Base-by-base conservation (phyloP, 345 rosid genomes). In the Linum trigynum region DNA sequence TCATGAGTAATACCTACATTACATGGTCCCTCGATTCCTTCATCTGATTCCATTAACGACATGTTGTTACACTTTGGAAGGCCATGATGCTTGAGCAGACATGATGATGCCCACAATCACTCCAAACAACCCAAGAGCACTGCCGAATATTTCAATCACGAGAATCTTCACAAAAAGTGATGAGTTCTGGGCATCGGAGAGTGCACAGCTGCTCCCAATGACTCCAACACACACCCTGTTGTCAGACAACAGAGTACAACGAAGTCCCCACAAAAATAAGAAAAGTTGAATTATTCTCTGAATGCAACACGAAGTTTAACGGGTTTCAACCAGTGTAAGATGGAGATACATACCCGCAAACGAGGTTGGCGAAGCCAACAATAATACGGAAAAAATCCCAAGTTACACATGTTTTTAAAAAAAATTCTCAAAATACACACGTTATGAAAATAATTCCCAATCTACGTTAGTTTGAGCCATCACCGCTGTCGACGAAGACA, bases 61-160 rank as follows among this genome's bases (percentile, higher is more conserved):
- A 17, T 59, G 71, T 76, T 69, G 79, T 17, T 36, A 81, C 3
- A 59, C 1, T 83, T 80, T 87, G 15, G 92, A 64, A 62, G 99
- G 99, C 96, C 99, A 95, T 4, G 51, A 4, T 45, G 51, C 51
- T 45, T 45, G 51, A 45, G 51, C 51, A 45, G 51, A 45, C 51
- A 45, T 45, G 51, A 45, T 45, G 7, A 45, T 45, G 2, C 51
- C 51, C 51, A 45, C 51, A 45, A 45, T 95, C 77, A 95, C 97
- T 69, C 96, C 99, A 62, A 95, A 95, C 84, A 95, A 76, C 45
- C 99, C 99, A 6, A 94, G 88, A 0, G 99, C 99, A 75, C 99
- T 94, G 51, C 99, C 99, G 55, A 95, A 91, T 71, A 95, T 95
- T 80, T 95, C 97, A 37, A 91, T 95, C 80, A 91, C 99, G 65